Percentiles rank a stretch among this genome's conserved stretches.
phyloP scores from a whole-genome alignment of 495 filamentous ascomycete species.

The Physcia stellaris region DNA sequence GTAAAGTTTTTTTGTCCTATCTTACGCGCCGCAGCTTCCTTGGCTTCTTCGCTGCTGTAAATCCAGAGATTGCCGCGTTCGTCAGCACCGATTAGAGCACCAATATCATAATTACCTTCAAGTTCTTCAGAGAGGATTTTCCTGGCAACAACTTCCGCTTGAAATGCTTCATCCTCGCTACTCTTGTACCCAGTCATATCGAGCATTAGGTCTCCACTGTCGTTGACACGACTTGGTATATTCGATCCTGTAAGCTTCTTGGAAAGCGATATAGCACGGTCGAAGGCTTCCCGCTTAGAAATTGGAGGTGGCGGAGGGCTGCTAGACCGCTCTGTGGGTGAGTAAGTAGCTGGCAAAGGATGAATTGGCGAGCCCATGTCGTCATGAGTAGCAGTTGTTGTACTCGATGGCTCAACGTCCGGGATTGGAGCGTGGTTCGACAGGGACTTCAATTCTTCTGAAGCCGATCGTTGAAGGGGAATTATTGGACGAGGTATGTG shows the following conservation, averaged over 20 bases:
- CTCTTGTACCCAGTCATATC: slow-evolving; percentile 97
- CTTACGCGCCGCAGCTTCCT: slow-evolving; percentile 52
- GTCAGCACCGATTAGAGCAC: slow-evolving; percentile 85
- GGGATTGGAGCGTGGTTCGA: too few species aligned
- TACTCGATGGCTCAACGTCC: too few species aligned
- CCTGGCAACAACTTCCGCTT: slow-evolving; percentile 85
- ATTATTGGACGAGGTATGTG: too few species aligned
- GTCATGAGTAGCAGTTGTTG: too few species aligned
- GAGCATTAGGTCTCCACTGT: slow-evolving; percentile 91
- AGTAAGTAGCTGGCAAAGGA: too few species aligned
- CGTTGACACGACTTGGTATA: slow-evolving; percentile 81
- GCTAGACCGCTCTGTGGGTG: slow-evolving; percentile 38
- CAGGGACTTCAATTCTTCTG: slow-evolving; percentile 39
- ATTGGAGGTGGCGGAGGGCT: slow-evolving; percentile 72
- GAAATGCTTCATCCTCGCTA: slow-evolving; percentile 78
- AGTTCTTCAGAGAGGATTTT: slow-evolving; percentile 91
- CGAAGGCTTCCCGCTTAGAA: slow-evolving; percentile 61
- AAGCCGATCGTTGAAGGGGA: slow-evolving; percentile 34
- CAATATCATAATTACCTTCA: slow-evolving; percentile 91
- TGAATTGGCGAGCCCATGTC: too few species aligned
- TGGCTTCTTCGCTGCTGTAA: slow-evolving; percentile 93
- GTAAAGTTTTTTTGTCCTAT: slow-evolving; percentile 38
- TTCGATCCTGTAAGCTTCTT: slow-evolving; percentile 80
- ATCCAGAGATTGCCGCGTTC: slow-evolving; percentile 97
- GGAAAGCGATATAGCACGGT: slow-evolving; percentile 72